Percentiles rank a stretch among this genome's conserved stretches.
Evolutionary conservation across 192 early-diverging fungal species (phyloP).

Genomic region (Rhizophagus sp.): DNA sequence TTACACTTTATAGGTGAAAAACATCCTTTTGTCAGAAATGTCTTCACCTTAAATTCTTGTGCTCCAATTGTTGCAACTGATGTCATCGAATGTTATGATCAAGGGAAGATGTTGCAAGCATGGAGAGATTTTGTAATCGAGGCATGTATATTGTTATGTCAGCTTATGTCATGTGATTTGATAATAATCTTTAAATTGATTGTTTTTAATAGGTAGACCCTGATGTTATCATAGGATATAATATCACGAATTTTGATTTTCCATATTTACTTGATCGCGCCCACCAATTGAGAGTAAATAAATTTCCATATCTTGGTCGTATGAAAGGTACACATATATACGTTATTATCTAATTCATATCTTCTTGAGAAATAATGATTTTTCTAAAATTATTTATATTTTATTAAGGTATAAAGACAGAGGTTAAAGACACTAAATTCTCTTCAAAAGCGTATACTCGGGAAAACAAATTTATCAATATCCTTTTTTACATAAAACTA

Average conservation of each 20-base stretch:
- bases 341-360: slow-evolving; percentile 2
- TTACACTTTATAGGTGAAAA: slow-evolving; percentile 59
- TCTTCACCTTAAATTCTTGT: slow-evolving; percentile 90
- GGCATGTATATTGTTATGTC: slow-evolving; percentile 34
- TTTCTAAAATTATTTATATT: neutral
- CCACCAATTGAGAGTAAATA: slow-evolving; percentile 64
- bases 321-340: slow-evolving; percentile 44
- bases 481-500: slow-evolving; percentile 7
- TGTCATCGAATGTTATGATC: slow-evolving; percentile 75
- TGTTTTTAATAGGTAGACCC: slow-evolving; percentile 67
- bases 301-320: slow-evolving; percentile 87
- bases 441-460: slow-evolving; percentile 93
- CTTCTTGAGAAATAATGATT: no score
- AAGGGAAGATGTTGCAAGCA: slow-evolving; percentile 72
- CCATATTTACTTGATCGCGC: slow-evolving; percentile 94
- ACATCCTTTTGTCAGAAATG: slow-evolving; percentile 90
- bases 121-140: slow-evolving; percentile 89
- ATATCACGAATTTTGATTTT: slow-evolving; percentile 96
- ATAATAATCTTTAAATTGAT: slow-evolving; percentile 15
- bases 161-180: neutral
- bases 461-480: slow-evolving; percentile 84
- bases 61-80: slow-evolving; percentile 92
- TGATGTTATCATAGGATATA: slow-evolving; percentile 94
- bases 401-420: slow-evolving; percentile 51
- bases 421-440: slow-evolving; percentile 80